These are phyloP conservation scores for Fagopyrum homotropicum DNA, from an alignment of 148 eudicot species.

Conservation along the genomic window DNA sequence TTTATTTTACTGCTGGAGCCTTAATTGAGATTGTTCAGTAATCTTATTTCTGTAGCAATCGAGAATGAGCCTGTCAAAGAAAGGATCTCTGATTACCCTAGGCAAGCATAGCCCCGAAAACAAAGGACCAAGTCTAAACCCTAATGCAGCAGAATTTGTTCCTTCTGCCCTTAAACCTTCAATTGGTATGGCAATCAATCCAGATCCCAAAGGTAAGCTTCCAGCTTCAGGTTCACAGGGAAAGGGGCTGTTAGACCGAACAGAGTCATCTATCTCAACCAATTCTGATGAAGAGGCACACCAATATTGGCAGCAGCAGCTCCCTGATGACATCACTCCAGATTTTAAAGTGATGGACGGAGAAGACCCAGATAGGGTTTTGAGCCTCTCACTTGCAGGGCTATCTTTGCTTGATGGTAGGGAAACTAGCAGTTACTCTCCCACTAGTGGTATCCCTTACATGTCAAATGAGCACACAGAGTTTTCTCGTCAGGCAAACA, in stretches of 20 bases:
- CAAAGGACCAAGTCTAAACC: constrained; percentile 60
- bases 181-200: constrained; percentile 21
- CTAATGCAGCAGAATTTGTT: constrained; percentile 88
- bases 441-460: constrained; percentile 33
- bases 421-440: constrained; percentile 35
- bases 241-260: constrained; percentile 56
- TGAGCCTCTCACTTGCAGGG: constrained; percentile 49
- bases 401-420: constrained; percentile 48
- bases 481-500: constrained; percentile 34
- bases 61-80: constrained; percentile 69
- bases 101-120: constrained; percentile 22
- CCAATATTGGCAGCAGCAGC: constrained; percentile 81
- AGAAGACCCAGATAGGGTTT: constrained; percentile 41
- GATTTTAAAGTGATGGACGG: constrained; percentile 63
- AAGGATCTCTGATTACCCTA: constrained; percentile 33
- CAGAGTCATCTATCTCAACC: constrained; percentile 63
- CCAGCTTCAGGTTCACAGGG: constrained; percentile 36
- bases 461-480: constrained; percentile 41
- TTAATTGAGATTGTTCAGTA: constrained; percentile 17
- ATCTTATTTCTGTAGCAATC: constrained; percentile 10
- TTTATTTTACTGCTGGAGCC: not conserved
- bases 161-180: constrained; percentile 71
- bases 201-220: constrained; percentile 29
- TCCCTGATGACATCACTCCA: constrained; percentile 96
- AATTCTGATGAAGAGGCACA: constrained; percentile 88